These are phyloP conservation scores for Nicotiana tomentosiformis DNA, from an alignment of 257 asterid genomes.

Conservation along the genomic window DNA sequence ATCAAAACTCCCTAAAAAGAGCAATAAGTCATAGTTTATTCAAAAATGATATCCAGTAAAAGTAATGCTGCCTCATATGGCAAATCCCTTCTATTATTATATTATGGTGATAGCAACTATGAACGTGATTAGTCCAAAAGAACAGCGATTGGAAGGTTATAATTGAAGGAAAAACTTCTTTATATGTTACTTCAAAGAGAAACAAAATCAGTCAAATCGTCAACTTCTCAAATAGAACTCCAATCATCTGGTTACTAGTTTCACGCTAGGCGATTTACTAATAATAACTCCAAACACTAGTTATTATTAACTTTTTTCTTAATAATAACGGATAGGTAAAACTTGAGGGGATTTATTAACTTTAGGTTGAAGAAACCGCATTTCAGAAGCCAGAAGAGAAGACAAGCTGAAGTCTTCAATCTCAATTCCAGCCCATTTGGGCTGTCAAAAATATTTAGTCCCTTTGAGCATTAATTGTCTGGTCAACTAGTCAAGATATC, in stretches of 20 bases:
- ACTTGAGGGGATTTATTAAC: neutral
- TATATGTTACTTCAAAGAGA: neutral
- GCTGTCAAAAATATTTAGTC: neutral
- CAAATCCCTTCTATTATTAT: neutral
- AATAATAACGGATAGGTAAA: neutral
- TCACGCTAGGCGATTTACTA: neutral
- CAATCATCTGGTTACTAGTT: neutral
- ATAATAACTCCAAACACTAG: no score
- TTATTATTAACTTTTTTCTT: neutral
- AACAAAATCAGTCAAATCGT: neutral
- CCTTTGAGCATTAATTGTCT: neutral
- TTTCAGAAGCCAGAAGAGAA: neutral
- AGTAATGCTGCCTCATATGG: neutral
- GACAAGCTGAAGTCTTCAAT: neutral
- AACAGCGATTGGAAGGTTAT: neutral
- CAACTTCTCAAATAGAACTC: neutral
- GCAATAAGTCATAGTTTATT: neutral
- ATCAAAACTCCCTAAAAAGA: neutral
- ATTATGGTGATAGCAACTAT: neutral
- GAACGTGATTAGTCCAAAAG: neutral
- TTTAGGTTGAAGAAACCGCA: neutral
- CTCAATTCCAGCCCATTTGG: neutral
- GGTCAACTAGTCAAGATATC: neutral
- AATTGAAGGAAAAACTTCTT: neutral
- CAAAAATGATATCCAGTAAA: neutral